Conservation (phyloP, 2,329 filamentous ascomycete species). For the Colletotrichum echinochloae region DNA sequence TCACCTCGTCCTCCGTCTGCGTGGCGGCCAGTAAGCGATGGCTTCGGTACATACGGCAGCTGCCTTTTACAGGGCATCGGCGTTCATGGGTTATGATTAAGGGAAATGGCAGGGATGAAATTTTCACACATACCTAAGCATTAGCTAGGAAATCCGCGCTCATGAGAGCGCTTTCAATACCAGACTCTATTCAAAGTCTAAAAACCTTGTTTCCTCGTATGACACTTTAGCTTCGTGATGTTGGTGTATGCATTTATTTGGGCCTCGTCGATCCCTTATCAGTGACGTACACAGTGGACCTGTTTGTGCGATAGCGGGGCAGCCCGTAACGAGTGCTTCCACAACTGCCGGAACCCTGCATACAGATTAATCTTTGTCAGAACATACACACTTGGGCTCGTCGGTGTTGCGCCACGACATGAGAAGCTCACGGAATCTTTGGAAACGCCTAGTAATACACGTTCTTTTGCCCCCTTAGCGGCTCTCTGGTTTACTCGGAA, state of each 20-base stretch:
- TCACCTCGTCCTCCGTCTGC: constrained; percentile 85
- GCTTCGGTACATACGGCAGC: not conserved
- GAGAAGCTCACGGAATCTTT: constrained; percentile 6
- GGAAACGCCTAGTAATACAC: not conserved
- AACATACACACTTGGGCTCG: not conserved
- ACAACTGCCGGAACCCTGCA: constrained; percentile 10
- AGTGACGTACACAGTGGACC: constrained; percentile 33
- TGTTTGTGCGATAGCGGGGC: constrained; percentile 18
- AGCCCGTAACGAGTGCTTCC: not conserved
- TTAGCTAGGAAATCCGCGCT: constrained; percentile 27
- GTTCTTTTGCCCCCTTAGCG: constrained; percentile 42
- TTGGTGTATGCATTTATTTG: not conserved
- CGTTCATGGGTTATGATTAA: constrained; percentile 44
- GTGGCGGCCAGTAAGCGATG: constrained; percentile 68
- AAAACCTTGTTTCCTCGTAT: not conserved
- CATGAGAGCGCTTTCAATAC: constrained; percentile 35
- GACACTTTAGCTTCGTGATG: not conserved
- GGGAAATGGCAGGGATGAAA: constrained; percentile 42
- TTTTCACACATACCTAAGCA: constrained; percentile 32
- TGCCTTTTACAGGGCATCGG: constrained; percentile 2
- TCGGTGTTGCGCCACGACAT: constrained; percentile 24
- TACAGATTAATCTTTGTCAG: constrained; percentile 11
- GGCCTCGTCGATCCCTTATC: constrained; percentile 11
- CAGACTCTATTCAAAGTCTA: constrained; percentile 35
- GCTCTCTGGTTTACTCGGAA: not conserved